Evolutionary conservation across 345 rosid species (phyloP).

Genomic region (Eucalyptus erythrocorys): DNA sequence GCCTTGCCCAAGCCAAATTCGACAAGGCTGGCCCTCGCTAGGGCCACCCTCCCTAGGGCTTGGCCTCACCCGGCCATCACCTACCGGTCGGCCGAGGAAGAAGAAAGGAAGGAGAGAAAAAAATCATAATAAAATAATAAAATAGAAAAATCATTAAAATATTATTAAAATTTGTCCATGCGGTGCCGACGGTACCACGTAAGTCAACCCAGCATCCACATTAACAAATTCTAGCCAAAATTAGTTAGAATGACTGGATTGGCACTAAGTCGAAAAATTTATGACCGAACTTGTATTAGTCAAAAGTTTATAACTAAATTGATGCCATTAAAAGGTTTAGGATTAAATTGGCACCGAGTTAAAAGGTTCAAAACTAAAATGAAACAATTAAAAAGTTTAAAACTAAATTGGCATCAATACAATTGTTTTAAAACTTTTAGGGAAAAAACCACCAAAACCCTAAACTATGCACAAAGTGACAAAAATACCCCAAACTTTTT

Average conservation of each 20-base stretch:
- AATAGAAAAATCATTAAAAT: too few relatives aligned
- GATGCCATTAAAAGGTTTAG: rapidly evolving
- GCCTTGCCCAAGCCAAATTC: rapidly evolving
- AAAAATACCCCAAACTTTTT: too few relatives aligned
- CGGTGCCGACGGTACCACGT: rapidly evolving
- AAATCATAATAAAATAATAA: too few relatives aligned
- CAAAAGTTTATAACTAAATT: too few relatives aligned
- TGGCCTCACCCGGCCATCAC: rapidly evolving
- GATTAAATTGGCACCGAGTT: rapidly evolving
- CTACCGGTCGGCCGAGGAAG: rapidly evolving
- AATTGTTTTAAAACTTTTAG: rapidly evolving
- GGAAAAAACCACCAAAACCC: too few relatives aligned
- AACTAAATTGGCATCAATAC: rapidly evolving
- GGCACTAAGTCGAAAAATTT: too few relatives aligned
- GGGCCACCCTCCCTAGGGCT: too few relatives aligned
- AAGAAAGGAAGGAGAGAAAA: too few relatives aligned
- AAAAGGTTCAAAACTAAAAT: too few relatives aligned
- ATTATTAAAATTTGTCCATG: too few relatives aligned
- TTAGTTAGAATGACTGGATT: rapidly evolving
- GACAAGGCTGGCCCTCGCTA: rapidly evolving
- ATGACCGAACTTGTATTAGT: rapidly evolving
- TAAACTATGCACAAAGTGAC: too few relatives aligned
- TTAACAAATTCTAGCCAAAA: rapidly evolving
- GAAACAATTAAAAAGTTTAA: too few relatives aligned
- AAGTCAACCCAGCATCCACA: rapidly evolving